Evolutionary conservation across 2,329 filamentous ascomycete species (phyloP).

Genomic region (Beauveria australis): DNA sequence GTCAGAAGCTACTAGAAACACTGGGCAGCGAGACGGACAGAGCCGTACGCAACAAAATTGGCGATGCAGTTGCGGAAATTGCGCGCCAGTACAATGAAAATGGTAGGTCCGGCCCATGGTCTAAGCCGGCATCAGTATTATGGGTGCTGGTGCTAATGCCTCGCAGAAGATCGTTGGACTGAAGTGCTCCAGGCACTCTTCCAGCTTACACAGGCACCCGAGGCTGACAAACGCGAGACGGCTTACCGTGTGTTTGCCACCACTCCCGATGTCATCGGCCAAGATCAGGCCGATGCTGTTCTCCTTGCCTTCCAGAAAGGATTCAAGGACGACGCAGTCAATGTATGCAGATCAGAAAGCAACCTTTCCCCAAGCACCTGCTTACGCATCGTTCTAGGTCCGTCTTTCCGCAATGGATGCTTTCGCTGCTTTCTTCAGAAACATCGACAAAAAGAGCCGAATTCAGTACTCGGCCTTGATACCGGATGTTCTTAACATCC

Average conservation of each 20-base stretch:
- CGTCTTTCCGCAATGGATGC: constrained; percentile 92
- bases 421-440: constrained; percentile 92
- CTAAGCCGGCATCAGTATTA: neutral
- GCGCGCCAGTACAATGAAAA: constrained; percentile 92
- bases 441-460: constrained; percentile 79
- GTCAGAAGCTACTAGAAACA: constrained; percentile 73
- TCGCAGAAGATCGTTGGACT: constrained; percentile 72
- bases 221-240: constrained; percentile 78
- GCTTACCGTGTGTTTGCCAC: constrained; percentile 94
- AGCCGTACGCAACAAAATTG: constrained; percentile 85
- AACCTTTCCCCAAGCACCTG: constrained; percentile 13
- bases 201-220: constrained; percentile 78
- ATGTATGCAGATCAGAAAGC: constrained; percentile 41
- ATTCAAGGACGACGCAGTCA: constrained; percentile 79
- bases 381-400: constrained; percentile 45
- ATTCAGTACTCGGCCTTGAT: constrained; percentile 80
- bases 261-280: constrained; percentile 91
- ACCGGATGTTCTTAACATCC: constrained; percentile 85
- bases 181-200: constrained; percentile 83
- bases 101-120: constrained; percentile 46
- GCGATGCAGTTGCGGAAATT: constrained; percentile 93
- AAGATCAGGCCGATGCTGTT: constrained; percentile 88
- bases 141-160: neutral
- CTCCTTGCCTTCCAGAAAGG: constrained; percentile 81
- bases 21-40: constrained; percentile 65